Evolutionary conservation across 176 grass and related monocot species (phyloP).

Genomic region (Eragrostis nindensis): DNA sequence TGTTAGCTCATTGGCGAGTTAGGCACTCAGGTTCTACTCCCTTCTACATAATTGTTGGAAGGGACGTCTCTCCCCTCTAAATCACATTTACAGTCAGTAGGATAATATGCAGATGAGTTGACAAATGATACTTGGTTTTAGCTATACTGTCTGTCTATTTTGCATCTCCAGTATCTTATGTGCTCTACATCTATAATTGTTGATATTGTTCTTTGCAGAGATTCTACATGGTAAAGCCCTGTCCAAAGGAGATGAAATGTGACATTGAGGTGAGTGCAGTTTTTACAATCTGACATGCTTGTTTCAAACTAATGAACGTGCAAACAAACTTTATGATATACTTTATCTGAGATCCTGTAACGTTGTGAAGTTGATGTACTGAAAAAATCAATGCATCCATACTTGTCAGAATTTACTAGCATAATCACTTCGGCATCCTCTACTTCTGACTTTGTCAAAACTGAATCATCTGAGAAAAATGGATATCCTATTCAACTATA

Average conservation of each 20-base stretch:
- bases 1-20: too few relatives aligned
- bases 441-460: conserved; percentile 12
- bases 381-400: conserved; percentile 13
- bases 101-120: conserved; percentile 30
- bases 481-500: conserved; percentile 12
- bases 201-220: conserved; percentile 58
- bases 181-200: conserved; percentile 22
- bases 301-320: not conserved
- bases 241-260: conserved; percentile 95
- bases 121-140: not conserved
- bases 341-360: conserved; percentile 22
- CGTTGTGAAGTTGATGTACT: conserved; percentile 27
- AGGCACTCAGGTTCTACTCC: too few relatives aligned
- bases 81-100: not conserved
- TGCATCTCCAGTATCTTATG: not conserved
- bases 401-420: conserved; percentile 19
- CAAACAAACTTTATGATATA: not conserved
- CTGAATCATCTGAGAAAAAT: conserved; percentile 23
- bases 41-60: too few relatives aligned
- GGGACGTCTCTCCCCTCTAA: too few relatives aligned
- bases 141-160: not conserved
- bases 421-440: not conserved
- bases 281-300: conserved; percentile 5
- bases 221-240: conserved; percentile 99
- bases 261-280: conserved; percentile 86